Percentiles rank a stretch among this genome's conserved stretches.
These are phyloP conservation scores for Davidsoniella eucalypti DNA, from an alignment of 2,329 filamentous ascomycete genomes.

Conservation along the genomic window DNA sequence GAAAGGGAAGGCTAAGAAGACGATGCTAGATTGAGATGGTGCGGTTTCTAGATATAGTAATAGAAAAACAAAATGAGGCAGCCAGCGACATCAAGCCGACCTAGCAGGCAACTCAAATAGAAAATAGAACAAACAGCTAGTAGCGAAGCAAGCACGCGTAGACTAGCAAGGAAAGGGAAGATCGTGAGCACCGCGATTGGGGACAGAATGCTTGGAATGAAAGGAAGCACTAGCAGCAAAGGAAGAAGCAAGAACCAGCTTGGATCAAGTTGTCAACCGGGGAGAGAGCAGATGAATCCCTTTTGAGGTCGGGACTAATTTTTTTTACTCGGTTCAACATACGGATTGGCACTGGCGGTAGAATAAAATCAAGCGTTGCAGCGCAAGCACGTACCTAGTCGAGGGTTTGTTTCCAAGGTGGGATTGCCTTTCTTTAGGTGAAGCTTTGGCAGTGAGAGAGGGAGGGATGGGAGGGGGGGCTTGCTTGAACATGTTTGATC, in stretches of 20 bases:
- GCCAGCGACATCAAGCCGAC: neutral
- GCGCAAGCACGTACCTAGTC: no score
- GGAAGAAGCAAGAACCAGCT: slow-evolving; percentile 4
- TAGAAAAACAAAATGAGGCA: no score
- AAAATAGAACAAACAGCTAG: neutral
- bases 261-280: neutral
- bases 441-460: neutral
- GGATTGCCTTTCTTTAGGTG: no score
- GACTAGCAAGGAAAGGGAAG: slow-evolving; percentile 1
- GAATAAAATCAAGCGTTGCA: neutral
- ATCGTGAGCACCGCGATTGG: no score
- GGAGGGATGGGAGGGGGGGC: neutral
- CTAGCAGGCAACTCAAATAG: neutral
- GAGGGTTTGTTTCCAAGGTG: no score
- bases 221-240: slow-evolving; percentile 10
- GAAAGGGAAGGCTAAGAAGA: neutral
- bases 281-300: no score
- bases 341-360: no score
- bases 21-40: neutral
- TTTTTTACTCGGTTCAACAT: no score
- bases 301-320: no score
- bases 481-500: slow-evolving; percentile 5
- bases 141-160: neutral
- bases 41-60: no score
- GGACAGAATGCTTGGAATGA: neutral